Percentiles rank a stretch among this genome's conserved stretches.
Evolutionary conservation across 495 filamentous ascomycete species (phyloP).

Genomic region (Clohesyomyces aquaticus): DNA sequence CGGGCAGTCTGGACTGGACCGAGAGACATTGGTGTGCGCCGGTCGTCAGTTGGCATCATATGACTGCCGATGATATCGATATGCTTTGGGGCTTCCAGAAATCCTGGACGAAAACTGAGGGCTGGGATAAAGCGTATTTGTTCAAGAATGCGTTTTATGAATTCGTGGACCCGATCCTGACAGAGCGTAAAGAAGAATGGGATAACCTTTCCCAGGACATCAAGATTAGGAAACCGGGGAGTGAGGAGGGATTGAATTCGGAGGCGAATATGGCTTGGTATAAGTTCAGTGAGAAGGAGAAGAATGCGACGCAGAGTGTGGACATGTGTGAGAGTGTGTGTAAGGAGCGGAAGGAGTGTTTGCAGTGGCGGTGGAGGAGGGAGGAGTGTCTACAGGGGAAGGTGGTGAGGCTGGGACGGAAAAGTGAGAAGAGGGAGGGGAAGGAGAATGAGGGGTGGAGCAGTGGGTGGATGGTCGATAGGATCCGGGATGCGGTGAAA

Average conservation of each 20-base stretch:
- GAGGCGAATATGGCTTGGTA: constrained; percentile 9
- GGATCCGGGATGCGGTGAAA: constrained; percentile 21
- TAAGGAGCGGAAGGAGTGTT: constrained; percentile 37
- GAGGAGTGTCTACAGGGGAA: constrained; percentile 33
- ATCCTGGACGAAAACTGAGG: constrained; percentile 39
- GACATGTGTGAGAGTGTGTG: constrained; percentile 18
- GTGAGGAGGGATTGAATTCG: background rate
- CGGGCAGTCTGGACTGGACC: constrained; percentile 55
- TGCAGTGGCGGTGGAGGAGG: constrained; percentile 34
- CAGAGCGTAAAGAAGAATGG: constrained; percentile 39
- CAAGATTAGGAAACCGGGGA: constrained; percentile 18
- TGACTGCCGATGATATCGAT: constrained; percentile 48
- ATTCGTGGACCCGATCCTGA: constrained; percentile 41
- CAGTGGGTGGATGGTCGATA: constrained; percentile 38
- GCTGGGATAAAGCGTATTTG: constrained; percentile 43
- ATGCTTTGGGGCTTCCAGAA: constrained; percentile 56
- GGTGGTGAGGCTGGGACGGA: constrained; percentile 23
- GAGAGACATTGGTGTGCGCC: constrained; percentile 62
- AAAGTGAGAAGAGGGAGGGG: constrained; percentile 10
- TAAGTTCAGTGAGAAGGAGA: constrained; percentile 9
- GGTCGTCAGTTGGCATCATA: constrained; percentile 64
- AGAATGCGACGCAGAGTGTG: constrained; percentile 16
- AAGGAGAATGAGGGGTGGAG: constrained; percentile 20
- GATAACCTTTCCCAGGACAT: constrained; percentile 44
- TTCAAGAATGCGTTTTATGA: constrained; percentile 41